Conservation (phyloP, 2,329 filamentous ascomycete genomes). For the Paracamarosporium sp. region DNA sequence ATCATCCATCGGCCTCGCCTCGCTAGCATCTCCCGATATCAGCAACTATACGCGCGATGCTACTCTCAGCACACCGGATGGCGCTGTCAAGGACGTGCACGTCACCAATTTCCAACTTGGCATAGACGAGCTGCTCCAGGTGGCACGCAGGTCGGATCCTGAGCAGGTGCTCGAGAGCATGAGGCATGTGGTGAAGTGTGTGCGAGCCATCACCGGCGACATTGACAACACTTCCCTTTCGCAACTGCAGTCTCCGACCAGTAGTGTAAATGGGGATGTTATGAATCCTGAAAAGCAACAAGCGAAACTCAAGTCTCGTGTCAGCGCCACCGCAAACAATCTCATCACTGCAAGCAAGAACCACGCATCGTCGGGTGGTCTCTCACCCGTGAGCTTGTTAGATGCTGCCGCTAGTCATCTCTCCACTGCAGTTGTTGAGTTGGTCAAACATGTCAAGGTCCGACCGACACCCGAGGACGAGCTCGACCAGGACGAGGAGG, state of each 20-base stretch:
- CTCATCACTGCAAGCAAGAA: slow-evolving; percentile 95
- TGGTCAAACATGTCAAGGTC: slow-evolving; percentile 85
- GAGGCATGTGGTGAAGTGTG: slow-evolving; percentile 82
- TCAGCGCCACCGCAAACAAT: slow-evolving; percentile 94
- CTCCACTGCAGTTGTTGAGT: slow-evolving; percentile 82
- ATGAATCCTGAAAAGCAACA: slow-evolving; percentile 58
- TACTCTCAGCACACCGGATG: slow-evolving; percentile 72
- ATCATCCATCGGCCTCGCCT: slow-evolving; percentile 76
- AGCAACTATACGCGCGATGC: slow-evolving; percentile 70
- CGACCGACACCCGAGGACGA: slow-evolving; percentile 76
- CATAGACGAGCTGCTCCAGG: slow-evolving; percentile 86
- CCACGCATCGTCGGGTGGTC: slow-evolving; percentile 79
- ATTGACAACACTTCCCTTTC: slow-evolving; percentile 64
- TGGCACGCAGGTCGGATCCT: slow-evolving; percentile 75
- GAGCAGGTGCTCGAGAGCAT: slow-evolving; percentile 81
- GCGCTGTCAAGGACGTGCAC: slow-evolving; percentile 87
- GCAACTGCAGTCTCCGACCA: slow-evolving; percentile 42
- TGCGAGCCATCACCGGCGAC: slow-evolving; percentile 84
- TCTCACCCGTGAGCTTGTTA: slow-evolving; percentile 90
- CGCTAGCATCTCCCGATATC: slow-evolving; percentile 66
- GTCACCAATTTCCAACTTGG: slow-evolving; percentile 95
- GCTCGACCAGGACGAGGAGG: slow-evolving; percentile 77
- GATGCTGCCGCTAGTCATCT: slow-evolving; percentile 94
- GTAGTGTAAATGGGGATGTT: slow-evolving; percentile 43
- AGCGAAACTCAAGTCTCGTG: slow-evolving; percentile 76